These are phyloP conservation scores for Coix lacrymajobi DNA, from an alignment of 176 grass and related monocot species.

Conservation along the genomic window DNA sequence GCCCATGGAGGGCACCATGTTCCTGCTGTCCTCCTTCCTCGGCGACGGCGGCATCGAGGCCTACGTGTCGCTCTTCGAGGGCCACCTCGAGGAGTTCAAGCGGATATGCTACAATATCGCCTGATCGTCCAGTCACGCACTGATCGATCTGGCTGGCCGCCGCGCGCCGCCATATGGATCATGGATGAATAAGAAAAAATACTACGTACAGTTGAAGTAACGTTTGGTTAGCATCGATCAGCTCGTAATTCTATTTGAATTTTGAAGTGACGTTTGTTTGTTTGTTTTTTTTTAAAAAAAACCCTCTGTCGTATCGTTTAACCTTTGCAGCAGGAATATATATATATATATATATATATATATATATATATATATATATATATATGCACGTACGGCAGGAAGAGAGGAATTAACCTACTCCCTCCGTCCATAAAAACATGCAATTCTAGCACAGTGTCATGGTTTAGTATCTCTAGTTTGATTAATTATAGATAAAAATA, in stretches of 20 bases:
- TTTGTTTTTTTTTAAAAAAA: neutral
- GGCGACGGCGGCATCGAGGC: conserved; percentile 15
- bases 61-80: conserved; percentile 3
- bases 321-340: no score
- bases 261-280: neutral
- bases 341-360: no score
- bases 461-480: no score
- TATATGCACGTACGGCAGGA: neutral
- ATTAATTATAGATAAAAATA: no score
- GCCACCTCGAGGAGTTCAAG: conserved; percentile 9
- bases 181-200: neutral
- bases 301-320: neutral
- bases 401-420: no score
- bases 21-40: conserved; percentile 10
- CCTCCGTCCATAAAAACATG: no score
- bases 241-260: neutral
- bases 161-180: neutral
- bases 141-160: neutral
- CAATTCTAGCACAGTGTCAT: no score
- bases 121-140: neutral
- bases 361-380: no score
- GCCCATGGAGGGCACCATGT: conserved; percentile 14
- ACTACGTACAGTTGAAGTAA: neutral
- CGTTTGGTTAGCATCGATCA: neutral
- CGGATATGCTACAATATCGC: conserved; percentile 11